Evolutionary conservation across 345 rosid species (phyloP).

Genomic region (Chamaenerion angustifolium): DNA sequence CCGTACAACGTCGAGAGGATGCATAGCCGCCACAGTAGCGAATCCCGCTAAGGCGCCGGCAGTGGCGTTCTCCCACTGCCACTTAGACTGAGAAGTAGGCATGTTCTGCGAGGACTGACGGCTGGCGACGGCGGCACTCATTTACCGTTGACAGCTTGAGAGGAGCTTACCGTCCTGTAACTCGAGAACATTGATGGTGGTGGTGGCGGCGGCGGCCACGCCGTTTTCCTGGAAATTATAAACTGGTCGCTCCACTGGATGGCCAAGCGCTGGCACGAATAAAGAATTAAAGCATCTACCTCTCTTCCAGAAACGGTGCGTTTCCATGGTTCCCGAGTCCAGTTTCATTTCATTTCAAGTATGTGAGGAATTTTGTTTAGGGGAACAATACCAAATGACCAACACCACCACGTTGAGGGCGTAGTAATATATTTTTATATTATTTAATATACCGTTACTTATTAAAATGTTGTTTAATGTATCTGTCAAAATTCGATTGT

Average conservation of each 20-base stretch:
- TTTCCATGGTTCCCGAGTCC: not conserved
- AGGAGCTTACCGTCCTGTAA: too few species aligned
- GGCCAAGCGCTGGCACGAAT: not conserved
- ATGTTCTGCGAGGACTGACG: conserved; percentile 4
- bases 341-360: too few species aligned
- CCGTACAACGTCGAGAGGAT: conserved; percentile 90
- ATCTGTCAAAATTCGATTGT: too few species aligned
- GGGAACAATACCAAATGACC: too few species aligned
- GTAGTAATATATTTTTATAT: too few species aligned
- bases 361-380: too few species aligned
- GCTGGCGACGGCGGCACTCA: not conserved
- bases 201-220: conserved; percentile 1
- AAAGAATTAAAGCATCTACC: not conserved
- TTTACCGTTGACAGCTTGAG: not conserved
- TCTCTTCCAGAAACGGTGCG: not conserved
- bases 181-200: too few species aligned
- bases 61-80: conserved; percentile 84
- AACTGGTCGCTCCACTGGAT: not conserved
- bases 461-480: too few species aligned
- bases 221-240: not conserved
- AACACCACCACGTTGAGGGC: too few species aligned
- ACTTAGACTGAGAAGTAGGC: conserved; percentile 14
- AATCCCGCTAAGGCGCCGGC: conserved; percentile 89
- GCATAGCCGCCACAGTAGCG: conserved; percentile 67
- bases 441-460: too few species aligned